Evolutionary conservation across 2,329 filamentous ascomycete species (phyloP), one percentile per base, ranked within the genome.

Genomic region (Clarireedia homoeocarpa): DNA sequence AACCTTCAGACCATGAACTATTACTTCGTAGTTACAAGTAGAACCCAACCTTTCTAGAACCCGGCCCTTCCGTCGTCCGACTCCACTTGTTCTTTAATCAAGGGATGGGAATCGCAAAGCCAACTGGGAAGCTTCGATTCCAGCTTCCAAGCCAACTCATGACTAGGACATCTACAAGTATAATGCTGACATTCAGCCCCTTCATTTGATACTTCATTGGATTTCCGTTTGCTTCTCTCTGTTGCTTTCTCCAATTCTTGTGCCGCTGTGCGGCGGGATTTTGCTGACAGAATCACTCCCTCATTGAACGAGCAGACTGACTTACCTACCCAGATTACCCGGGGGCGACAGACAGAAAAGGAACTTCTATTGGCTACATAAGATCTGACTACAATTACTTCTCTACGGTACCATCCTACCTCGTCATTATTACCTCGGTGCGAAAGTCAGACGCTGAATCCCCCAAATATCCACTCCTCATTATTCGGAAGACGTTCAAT

Each of bases 221-320:
- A 17, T 34, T 20, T 27, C 46, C 20, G 26, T 20, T 40, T 34
- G 38, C 1, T 38, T 45, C 26, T 45, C 51, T 48, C 38, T 24
- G 44, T 39, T 55, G 20, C 46, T 26, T 45, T 40, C 4, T 44
- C 38, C 46, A 44, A 23, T 20, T 50, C 24, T 26, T 26, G 24
- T 38, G 45, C 38, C 38, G 38, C 38, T 42, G 52, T 44, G 17
- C 40, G n/a, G 15, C n/a, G 10, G 36, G 26, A 34, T 38, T 14
- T 55, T 46, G 47, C 61, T 61, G 56, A 63, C 59, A 48, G 46
- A 49, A 57, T 6, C 27, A 30, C 30, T 34, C 10, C 30, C 30
- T 14, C 9, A 12, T 34, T 34, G 30, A 34, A 34, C 12, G 30
- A 34, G 30, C 30, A 34, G 30, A 34, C 30, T 12, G 20, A 20